phyloP scores from a whole-genome alignment of 78 protist species.

The Dictyostelium intermedium region DNA sequence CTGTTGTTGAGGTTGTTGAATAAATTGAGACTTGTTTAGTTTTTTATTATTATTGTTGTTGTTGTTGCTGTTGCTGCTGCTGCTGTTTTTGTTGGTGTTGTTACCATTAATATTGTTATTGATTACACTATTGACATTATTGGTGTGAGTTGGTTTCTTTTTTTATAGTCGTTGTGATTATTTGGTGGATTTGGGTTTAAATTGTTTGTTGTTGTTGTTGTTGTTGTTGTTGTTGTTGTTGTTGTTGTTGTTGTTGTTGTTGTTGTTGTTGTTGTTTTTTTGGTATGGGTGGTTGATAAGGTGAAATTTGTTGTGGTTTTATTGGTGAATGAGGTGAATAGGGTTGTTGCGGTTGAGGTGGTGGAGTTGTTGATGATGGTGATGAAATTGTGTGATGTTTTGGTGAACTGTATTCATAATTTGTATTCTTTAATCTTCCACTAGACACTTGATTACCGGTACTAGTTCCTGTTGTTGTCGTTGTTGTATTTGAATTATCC shows the following conservation, averaged over 20 bases:
- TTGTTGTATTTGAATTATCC: neutral
- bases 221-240: neutral
- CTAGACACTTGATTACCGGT: neutral
- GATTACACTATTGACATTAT: neutral
- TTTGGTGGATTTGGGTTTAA: neutral
- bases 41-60: neutral
- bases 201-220: neutral
- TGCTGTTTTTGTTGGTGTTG: neutral
- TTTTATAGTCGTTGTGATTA: neutral
- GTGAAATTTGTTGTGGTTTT: neutral
- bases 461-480: neutral
- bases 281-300: neutral
- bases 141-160: neutral
- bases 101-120: neutral
- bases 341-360: neutral
- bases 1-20: neutral
- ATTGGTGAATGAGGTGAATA: neutral
- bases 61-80: neutral
- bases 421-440: slow-evolving; percentile 19
- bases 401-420: slow-evolving; percentile 9
- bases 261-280: neutral
- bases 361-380: neutral
- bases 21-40: too few relatives aligned
- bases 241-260: neutral
- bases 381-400: neutral